Base-by-base conservation (phyloP, 495 filamentous ascomycete species). In the Penicillium soppii region DNA sequence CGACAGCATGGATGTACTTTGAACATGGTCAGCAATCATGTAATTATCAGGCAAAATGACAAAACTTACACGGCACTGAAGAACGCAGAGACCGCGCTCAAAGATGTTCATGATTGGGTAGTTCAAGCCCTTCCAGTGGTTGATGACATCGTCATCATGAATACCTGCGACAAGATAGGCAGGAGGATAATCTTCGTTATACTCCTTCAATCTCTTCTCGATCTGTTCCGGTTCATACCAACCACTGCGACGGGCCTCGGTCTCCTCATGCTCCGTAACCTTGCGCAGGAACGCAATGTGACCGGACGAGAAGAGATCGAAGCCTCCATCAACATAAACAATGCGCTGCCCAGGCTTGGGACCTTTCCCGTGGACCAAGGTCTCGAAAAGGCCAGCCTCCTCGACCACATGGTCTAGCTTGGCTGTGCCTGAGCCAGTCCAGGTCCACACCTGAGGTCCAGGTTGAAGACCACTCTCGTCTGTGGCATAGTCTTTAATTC, bases 101-200 rank as follows among this genome's bases (percentile, higher is more conserved):
- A 91, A 95, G 32, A 97, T 90, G 71, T 96, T 97, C 94, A 97
- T 99, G 66, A 99, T 97, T 1, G 94, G 94, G 65, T 97, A 97
- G 69, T 99, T 99, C 55, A 96, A 74, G 8, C 95, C 92, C 72
- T 97, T 97, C 88, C 89, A 92, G 57, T 84, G 68, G 68, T 97
- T 97, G 64, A 99, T 94, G 35, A 92, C 91, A 53, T 85, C 80
- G 68, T 99, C 94, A 62, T 95, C 87, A 63, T 99, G 95, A 22
- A 99, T 84, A 21, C 94, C 94, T 5, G 88, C 91, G 54, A 97
- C 82, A 39, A 99, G 79, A 64, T 88, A 99, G 15, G 83, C 85
- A 0, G 91, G 89, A 0, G 80, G 77, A 63, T 92, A 94, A 62
- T 95, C 88, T 27, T 74, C 77, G 5, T 82, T 84, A 15, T 65